phyloP scores from a whole-genome alignment of 345 rosid genomes.

The Citrus unshiu region DNA sequence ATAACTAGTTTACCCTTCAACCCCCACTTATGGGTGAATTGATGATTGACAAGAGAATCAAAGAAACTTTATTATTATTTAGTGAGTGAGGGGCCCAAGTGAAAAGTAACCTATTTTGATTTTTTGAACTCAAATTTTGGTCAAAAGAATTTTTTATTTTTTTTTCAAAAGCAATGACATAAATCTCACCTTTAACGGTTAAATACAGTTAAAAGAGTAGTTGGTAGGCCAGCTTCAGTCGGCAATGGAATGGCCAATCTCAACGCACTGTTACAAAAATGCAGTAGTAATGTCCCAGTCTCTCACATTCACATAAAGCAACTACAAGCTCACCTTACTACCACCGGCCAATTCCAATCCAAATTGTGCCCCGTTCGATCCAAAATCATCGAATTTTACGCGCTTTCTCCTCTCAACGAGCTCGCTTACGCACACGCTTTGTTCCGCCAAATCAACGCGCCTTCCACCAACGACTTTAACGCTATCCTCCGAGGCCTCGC shows the following conservation, averaged over 20 bases:
- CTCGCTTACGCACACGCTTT: constrained; percentile 52
- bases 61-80: neutral
- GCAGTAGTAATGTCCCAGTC: constrained; percentile 28
- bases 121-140: too few relatives aligned
- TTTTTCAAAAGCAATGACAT: too few relatives aligned
- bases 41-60: neutral
- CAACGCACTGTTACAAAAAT: constrained; percentile 38
- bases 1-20: neutral
- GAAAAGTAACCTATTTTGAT: neutral
- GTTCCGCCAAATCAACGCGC: constrained; percentile 44
- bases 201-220: neutral
- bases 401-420: constrained; percentile 50
- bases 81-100: neutral
- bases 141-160: too few relatives aligned
- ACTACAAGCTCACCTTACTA: constrained; percentile 62
- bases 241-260: constrained; percentile 18
- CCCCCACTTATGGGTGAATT: neutral
- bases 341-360: constrained; percentile 49
- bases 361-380: constrained; percentile 49
- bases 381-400: constrained; percentile 69
- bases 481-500: constrained; percentile 81
- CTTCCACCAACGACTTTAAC: constrained; percentile 81
- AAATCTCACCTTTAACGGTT: neutral
- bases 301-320: constrained; percentile 43
- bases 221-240: neutral